Conservation (phyloP, 2,329 filamentous ascomycete genomes). For the Xylaria polymorpha region DNA sequence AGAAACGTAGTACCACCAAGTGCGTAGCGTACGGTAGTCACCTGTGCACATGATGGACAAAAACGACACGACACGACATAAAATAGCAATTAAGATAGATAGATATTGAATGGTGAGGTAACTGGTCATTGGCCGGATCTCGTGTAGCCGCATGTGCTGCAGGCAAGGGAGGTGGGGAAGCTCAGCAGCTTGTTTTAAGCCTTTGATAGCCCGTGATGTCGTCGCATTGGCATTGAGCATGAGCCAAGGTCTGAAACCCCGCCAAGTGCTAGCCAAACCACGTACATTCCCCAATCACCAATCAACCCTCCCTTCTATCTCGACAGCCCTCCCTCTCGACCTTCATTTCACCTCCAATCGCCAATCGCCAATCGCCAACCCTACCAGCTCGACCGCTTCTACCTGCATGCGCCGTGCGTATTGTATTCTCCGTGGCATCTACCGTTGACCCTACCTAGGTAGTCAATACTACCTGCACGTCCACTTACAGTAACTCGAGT, state of each 20-base stretch:
- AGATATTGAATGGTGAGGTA: background rate
- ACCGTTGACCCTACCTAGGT: background rate
- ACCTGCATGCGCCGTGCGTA: conserved; percentile 9
- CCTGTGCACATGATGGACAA: background rate
- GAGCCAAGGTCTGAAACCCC: conserved; percentile 38
- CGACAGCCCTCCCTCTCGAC: conserved; percentile 10
- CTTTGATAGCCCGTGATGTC: background rate
- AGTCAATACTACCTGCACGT: background rate
- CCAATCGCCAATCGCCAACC: background rate
- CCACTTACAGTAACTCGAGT: background rate
- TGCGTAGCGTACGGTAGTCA: background rate
- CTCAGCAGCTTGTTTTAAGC: conserved; percentile 4
- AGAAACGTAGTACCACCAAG: background rate
- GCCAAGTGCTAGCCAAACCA: conserved; percentile 32
- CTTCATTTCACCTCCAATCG: background rate
- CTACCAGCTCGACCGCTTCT: background rate
- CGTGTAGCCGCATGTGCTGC: conserved; percentile 1
- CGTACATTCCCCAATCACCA: conserved; percentile 13
- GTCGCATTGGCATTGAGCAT: conserved; percentile 43
- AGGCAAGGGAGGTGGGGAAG: conserved; percentile 11
- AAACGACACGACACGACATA: background rate
- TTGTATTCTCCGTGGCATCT: background rate
- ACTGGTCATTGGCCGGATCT: background rate
- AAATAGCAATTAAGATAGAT: background rate
- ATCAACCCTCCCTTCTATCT: background rate